Conservation (phyloP, 768 basidiomycete genomes). For the Calvatia gigantea region DNA sequence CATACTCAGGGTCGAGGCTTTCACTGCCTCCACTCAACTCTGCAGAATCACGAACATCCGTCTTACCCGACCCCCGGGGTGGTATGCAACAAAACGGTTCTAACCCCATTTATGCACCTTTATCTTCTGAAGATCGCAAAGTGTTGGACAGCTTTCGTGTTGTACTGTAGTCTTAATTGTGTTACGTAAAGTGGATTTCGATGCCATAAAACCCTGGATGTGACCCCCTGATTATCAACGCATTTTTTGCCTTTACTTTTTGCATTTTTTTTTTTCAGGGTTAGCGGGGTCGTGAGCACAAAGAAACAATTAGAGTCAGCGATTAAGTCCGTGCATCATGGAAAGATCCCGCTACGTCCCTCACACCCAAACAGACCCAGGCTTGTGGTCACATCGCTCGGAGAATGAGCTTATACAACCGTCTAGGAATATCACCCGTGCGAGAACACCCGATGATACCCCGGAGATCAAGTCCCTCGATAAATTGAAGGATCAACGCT, state of each 20-base stretch:
- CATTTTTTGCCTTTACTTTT: neutral
- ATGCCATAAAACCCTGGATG: neutral
- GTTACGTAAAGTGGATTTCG: neutral
- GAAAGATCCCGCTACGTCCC: neutral
- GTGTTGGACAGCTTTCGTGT: slow-evolving; percentile 50
- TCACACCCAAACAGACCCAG: neutral
- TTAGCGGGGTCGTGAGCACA: slow-evolving; percentile 17
- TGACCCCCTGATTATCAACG: slow-evolving; percentile 4
- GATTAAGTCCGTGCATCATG: slow-evolving; percentile 21
- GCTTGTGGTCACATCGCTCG: neutral
- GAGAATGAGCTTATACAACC: neutral
- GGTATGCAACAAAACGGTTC: slow-evolving; percentile 6
- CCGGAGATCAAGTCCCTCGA: too few species aligned
- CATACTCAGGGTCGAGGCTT: slow-evolving; percentile 2
- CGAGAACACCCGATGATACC: slow-evolving; percentile 20
- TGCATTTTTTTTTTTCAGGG: slow-evolving; percentile 13
- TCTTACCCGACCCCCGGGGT: slow-evolving; percentile 5
- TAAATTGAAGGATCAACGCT: too few species aligned
- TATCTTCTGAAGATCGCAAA: slow-evolving; percentile 56
- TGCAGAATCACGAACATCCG: neutral
- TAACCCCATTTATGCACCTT: slow-evolving; percentile 31
- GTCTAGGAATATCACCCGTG: neutral
- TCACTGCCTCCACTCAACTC: slow-evolving; percentile 8
- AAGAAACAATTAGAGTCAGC: slow-evolving; percentile 30
- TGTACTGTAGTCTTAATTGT: slow-evolving; percentile 27